Evolutionary conservation across 2,329 filamentous ascomycete species (phyloP).

Genomic region (Aureobasidium melanogenum): DNA sequence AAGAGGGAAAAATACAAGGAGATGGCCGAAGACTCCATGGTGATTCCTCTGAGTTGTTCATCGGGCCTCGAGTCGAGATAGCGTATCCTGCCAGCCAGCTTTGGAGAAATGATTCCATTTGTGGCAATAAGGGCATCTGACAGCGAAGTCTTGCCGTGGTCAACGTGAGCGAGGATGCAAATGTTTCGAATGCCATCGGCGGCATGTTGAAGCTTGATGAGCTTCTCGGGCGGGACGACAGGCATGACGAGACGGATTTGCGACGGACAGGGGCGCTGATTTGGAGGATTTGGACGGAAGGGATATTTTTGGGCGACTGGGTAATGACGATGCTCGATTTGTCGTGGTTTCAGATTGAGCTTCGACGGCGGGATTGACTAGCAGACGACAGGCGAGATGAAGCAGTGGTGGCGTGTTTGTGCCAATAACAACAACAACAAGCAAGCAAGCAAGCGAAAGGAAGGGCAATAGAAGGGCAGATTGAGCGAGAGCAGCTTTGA

Average conservation of each 20-base stretch:
- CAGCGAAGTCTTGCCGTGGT: conserved; percentile 96
- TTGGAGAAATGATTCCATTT: conserved; percentile 98
- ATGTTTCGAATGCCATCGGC: conserved; percentile 89
- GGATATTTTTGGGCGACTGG: background rate
- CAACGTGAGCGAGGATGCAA: conserved; percentile 89
- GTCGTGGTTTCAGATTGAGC: background rate
- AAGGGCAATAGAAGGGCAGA: no score
- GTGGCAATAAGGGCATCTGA: conserved; percentile 94
- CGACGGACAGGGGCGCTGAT: background rate
- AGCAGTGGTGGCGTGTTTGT: background rate
- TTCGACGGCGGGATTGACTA: background rate
- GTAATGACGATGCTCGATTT: background rate
- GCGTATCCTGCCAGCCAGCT: conserved; percentile 93
- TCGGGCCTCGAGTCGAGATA: conserved; percentile 95
- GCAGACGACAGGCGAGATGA: conserved; percentile 7
- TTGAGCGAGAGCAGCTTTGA: background rate
- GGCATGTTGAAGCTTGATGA: conserved; percentile 81
- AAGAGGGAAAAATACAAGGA: conserved; percentile 93
- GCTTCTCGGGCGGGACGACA: conserved; percentile 80
- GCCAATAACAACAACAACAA: background rate
- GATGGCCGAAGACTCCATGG: conserved; percentile 99
- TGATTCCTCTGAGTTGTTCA: conserved; percentile 92
- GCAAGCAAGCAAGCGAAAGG: background rate
- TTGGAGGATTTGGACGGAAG: background rate
- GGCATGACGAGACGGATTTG: conserved; percentile 56